Evolutionary conservation across 805 yeast genomes (phyloP).

Genomic region (Metschnikowia drakensbergensis): DNA sequence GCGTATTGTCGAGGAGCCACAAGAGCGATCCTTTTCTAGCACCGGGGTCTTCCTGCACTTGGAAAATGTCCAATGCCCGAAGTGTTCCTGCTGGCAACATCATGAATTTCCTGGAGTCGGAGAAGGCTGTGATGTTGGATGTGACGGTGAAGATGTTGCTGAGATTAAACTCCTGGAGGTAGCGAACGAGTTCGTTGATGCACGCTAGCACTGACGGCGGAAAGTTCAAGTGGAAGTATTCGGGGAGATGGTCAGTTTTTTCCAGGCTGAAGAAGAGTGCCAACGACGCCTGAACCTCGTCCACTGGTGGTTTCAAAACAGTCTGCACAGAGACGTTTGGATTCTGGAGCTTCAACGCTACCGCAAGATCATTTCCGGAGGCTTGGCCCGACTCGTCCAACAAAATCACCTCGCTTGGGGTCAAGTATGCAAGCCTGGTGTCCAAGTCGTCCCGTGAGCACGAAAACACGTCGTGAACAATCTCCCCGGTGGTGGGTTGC

Average conservation of each 20-base stretch:
- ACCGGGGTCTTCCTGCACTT: conserved; percentile 52
- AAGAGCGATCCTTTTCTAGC: conserved; percentile 63
- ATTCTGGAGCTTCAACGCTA: conserved; percentile 18
- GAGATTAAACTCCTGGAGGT: conserved; percentile 62
- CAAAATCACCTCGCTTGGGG: conserved; percentile 70
- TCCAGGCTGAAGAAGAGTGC: conserved; percentile 21
- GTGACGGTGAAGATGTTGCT: conserved; percentile 51
- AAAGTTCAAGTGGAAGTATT: conserved; percentile 24
- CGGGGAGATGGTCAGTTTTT: conserved; percentile 15
- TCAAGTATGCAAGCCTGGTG: conserved; percentile 67
- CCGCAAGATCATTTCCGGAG: conserved; percentile 30
- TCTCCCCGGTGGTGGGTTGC: conserved; percentile 71
- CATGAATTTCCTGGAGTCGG: conserved; percentile 46
- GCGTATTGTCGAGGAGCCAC: conserved; percentile 79
- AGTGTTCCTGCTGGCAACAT: conserved; percentile 63
- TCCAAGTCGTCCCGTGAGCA: conserved; percentile 69
- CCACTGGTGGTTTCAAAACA: not conserved
- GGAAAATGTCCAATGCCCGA: conserved; percentile 69
- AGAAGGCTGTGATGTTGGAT: conserved; percentile 51
- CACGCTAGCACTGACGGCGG: conserved; percentile 27
- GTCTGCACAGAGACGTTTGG: conserved; percentile 10
- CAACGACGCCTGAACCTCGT: conserved; percentile 15
- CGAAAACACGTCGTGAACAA: conserved; percentile 64
- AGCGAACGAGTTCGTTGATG: conserved; percentile 45
- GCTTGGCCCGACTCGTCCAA: conserved; percentile 27